phyloP scores from a whole-genome alignment of 129 eudicot species.

The Daucus carota region DNA sequence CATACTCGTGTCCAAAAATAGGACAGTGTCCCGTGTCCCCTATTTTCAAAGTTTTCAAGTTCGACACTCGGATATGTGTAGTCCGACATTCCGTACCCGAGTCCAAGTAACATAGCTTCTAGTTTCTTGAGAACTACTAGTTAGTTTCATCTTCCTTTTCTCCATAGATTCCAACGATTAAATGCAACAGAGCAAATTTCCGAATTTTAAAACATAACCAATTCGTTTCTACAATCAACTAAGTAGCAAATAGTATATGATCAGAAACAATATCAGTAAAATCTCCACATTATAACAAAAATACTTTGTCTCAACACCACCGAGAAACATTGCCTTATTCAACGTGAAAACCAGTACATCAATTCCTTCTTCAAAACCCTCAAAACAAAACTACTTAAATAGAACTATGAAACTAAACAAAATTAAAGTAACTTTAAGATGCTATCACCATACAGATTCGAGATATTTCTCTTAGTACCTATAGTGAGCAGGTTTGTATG shows the following conservation, averaged over 20 bases:
- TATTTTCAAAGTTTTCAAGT: too few relatives aligned
- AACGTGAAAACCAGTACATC: not conserved
- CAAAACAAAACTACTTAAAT: not conserved
- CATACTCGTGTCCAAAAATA: too few relatives aligned
- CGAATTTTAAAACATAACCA: not conserved
- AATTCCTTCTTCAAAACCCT: not conserved
- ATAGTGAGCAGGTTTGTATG: constrained; percentile 87
- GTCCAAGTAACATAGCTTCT: not conserved
- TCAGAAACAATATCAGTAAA: not conserved
- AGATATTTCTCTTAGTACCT: constrained; percentile 46
- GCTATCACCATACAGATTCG: not conserved
- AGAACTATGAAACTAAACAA: constrained; percentile 7
- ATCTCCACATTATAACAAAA: not conserved
- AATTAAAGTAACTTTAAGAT: constrained; percentile 4
- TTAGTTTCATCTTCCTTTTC: not conserved
- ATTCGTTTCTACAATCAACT: not conserved
- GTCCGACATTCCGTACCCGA: too few relatives aligned
- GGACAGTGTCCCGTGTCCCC: too few relatives aligned
- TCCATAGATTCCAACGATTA: not conserved
- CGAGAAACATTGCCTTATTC: not conserved
- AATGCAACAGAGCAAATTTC: not conserved
- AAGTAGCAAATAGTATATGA: not conserved
- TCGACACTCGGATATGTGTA: too few relatives aligned
- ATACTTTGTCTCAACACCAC: not conserved
- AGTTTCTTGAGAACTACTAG: not conserved